Conservation (phyloP, 768 basidiomycete genomes). For the Boletus huronensis region DNA sequence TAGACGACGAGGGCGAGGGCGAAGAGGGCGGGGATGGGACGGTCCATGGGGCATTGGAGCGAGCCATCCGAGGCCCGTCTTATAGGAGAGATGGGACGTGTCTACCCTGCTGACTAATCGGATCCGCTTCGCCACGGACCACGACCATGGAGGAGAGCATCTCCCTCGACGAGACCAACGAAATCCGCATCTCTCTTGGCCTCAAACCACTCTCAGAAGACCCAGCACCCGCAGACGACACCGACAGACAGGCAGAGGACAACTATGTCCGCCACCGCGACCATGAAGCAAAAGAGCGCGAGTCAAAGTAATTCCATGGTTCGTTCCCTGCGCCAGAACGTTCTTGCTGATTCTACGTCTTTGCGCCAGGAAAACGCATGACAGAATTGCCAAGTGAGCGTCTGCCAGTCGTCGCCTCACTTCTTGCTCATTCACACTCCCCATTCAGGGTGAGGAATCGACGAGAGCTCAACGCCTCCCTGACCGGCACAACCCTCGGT, state of each 20-base stretch:
- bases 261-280: constrained; percentile 80
- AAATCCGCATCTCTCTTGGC: constrained; percentile 90
- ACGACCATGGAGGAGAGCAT: constrained; percentile 74
- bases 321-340: constrained; percentile 13
- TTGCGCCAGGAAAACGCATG: constrained; percentile 57
- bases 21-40: constrained; percentile 10
- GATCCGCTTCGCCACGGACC: background rate
- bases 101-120: constrained; percentile 12
- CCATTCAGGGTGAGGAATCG: constrained; percentile 85
- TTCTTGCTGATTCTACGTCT: constrained; percentile 22
- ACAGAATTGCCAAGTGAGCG: constrained; percentile 88
- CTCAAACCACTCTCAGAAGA: constrained; percentile 92
- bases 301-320: constrained; percentile 63
- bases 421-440: constrained; percentile 40
- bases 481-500: constrained; percentile 91
- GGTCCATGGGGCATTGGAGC: constrained; percentile 6
- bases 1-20: constrained; percentile 1
- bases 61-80: background rate
- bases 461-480: constrained; percentile 86
- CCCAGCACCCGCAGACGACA: constrained; percentile 61
- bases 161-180: constrained; percentile 93
- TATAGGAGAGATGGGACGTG: too few species aligned
- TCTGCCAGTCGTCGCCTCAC: background rate
- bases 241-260: constrained; percentile 79
- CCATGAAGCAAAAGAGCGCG: constrained; percentile 62